Base-by-base conservation (phyloP, 2,329 filamentous ascomycete genomes). In the Curvularia sp. region DNA sequence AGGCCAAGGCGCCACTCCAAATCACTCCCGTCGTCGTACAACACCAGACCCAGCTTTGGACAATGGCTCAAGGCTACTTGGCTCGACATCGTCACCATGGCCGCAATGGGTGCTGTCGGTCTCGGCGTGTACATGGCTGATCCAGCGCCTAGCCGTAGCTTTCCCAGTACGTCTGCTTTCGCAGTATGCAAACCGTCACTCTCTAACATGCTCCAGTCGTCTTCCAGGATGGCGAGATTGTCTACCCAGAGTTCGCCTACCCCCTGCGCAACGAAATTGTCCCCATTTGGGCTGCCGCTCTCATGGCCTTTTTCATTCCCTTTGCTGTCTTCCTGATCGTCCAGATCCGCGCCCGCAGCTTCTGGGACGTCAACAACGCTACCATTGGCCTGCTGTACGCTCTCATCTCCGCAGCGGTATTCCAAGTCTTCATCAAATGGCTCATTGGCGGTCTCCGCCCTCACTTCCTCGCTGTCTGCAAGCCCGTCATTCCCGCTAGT, bases 391-490 rank as follows among this genome's bases (percentile, higher is more conserved):
- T 92, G 0, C 77, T 91, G 0, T 92, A 92, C 80, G 82, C 85
- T 0, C 82, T 91, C 61, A 89, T 91, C 76, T 81, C 83, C 5
- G 87, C 87, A 3, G 87, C 88, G n/a, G 85, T 92, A 49, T 91
- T 92, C 79, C 89, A 92, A 70, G 89, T 92, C 64, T 88, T 91
- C 70, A 68, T 92, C 73, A 92, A 92, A 77, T 89, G 85, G 83
- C 83, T 92, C 41, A 90, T 92, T 61, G 89, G 89, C 13, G 89
- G 71, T 38, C 61, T 76, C 9, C 74, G 73, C n/a, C 89, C 89
- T 1, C 87, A 91, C 74, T 92, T 91, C 78, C 81, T 92, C 19
- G 82, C 81, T 21, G 88, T 90, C 52, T 92, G 89, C 82, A 84
- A 88, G 73, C 89, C 88, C 0, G 82, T 82, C 55, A 71, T 84